A percentile compares a stretch with the other conserved stretches of the same genome.
phyloP scores from a whole-genome alignment of 768 basidiomycete genomes.

The Pleurotus djamor region DNA sequence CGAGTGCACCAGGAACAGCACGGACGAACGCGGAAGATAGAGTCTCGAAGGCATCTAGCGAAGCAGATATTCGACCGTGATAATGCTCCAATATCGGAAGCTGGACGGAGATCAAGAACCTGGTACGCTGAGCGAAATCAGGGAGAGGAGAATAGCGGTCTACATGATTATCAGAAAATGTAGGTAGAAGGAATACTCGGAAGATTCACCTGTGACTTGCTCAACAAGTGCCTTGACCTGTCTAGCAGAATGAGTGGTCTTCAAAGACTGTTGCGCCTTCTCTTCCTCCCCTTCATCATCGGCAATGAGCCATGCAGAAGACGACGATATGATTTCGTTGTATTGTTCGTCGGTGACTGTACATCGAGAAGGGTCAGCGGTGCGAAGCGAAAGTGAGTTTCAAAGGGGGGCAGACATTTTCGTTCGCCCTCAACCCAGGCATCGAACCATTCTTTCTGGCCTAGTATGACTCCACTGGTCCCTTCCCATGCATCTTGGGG shows the following conservation, averaged over 20 bases:
- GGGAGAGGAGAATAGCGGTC: conserved; percentile 94
- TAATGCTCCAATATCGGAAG: conserved; percentile 82
- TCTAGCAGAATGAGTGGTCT: conserved; percentile 81
- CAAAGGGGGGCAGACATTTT: conserved; percentile 59
- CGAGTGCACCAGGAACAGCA: conserved; percentile 89
- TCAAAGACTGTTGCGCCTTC: conserved; percentile 36
- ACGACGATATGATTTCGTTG: conserved; percentile 72
- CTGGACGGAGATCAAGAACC: conserved; percentile 85
- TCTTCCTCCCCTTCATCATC: conserved; percentile 57
- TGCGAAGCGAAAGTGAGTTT: conserved; percentile 4
- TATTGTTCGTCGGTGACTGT: conserved; percentile 89
- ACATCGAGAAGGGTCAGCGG: neutral
- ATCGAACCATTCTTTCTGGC: conserved; percentile 85
- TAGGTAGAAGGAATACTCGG: neutral
- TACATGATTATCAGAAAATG: conserved; percentile 22
- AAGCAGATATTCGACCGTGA: conserved; percentile 71
- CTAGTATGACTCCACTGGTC: conserved; percentile 78
- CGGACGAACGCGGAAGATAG: conserved; percentile 86
- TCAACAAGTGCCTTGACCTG: conserved; percentile 83
- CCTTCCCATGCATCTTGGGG: conserved; percentile 60
- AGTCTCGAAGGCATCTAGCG: conserved; percentile 92
- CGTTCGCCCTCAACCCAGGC: conserved; percentile 90
- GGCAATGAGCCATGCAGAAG: conserved; percentile 85
- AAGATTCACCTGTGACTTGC: conserved; percentile 77
- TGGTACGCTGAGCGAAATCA: conserved; percentile 67